These are phyloP conservation scores for Chrysoporthe cubensis DNA, from an alignment of 2,329 filamentous ascomycete genomes.

Conservation along the genomic window DNA sequence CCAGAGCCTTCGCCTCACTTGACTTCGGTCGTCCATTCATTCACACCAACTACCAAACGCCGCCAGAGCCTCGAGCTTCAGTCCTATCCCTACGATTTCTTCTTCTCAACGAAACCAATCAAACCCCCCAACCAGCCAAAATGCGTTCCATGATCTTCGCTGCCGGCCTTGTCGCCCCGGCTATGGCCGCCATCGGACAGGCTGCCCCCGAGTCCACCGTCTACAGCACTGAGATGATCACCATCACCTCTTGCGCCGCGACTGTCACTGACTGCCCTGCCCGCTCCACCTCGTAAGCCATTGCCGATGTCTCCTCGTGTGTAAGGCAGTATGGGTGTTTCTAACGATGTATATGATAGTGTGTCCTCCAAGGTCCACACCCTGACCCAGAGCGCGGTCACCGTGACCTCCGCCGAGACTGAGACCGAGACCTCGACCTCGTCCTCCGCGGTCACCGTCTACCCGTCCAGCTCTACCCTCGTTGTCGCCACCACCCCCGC, in stretches of 20 bases:
- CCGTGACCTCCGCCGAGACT: conserved; percentile 39
- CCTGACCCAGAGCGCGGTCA: conserved; percentile 47
- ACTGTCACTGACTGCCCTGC: conserved; percentile 57
- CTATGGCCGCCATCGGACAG: conserved; percentile 40
- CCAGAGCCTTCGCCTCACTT: conserved; percentile 38
- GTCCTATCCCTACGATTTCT: conserved; percentile 34
- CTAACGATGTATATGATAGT: conserved; percentile 4
- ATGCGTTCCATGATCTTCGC: conserved; percentile 62
- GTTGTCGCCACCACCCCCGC: conserved; percentile 31
- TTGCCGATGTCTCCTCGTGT: conserved; percentile 29
- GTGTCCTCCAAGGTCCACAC: conserved; percentile 63
- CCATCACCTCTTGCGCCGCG: conserved; percentile 63
- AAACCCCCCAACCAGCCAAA: conserved; percentile 46
- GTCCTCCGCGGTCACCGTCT: conserved; percentile 37
- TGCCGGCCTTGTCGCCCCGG: conserved; percentile 54
- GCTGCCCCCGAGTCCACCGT: conserved; percentile 45
- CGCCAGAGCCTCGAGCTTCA: conserved; percentile 36
- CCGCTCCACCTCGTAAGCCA: conserved; percentile 36
- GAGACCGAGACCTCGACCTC: conserved; percentile 37
- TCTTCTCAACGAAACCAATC: conserved; percentile 31
- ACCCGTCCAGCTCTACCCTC: conserved; percentile 31
- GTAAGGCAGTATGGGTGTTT: background rate
- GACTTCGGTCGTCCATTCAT: conserved; percentile 50
- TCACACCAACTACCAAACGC: conserved; percentile 31
- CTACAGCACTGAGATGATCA: conserved; percentile 62